phyloP scores from a whole-genome alignment of 306 rosid genomes.

The Cucurbita ficifolia region DNA sequence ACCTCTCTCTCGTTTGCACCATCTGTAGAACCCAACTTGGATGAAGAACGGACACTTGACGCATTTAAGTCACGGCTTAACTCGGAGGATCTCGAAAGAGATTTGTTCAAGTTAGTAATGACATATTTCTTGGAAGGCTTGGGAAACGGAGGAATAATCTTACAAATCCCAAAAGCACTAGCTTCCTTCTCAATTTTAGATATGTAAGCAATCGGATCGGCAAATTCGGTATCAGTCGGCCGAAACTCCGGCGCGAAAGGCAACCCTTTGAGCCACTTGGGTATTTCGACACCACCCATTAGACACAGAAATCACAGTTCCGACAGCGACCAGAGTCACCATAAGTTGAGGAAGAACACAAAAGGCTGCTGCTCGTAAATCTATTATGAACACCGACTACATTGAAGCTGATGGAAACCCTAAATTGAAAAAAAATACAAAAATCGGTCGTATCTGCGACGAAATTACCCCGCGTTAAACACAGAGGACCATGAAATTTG shows the following conservation, averaged over 20 bases:
- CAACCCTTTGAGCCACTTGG: constrained; percentile 71
- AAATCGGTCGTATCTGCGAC: background rate
- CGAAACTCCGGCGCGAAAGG: constrained; percentile 93
- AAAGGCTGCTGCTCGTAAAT: constrained; percentile 13
- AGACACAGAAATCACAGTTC: constrained; percentile 19
- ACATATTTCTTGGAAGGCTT: constrained; percentile 82
- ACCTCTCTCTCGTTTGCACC: constrained; percentile 32
- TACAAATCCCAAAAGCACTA: constrained; percentile 77
- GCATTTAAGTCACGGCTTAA: constrained; percentile 26
- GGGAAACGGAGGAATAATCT: constrained; percentile 86
- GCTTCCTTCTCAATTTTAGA: constrained; percentile 97
- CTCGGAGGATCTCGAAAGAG: constrained; percentile 65
- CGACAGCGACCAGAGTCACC: constrained; percentile 15
- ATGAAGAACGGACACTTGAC: constrained; percentile 14
- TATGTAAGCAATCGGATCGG: constrained; percentile 95
- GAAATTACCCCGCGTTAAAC: constrained; percentile 12
- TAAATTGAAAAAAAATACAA: constrained; percentile 13
- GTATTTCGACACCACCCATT: constrained; percentile 80
- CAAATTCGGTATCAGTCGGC: constrained; percentile 88
- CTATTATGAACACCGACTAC: background rate
- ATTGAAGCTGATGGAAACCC: constrained; percentile 33
- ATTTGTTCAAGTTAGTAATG: constrained; percentile 59
- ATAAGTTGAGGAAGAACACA: constrained; percentile 5
- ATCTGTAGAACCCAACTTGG: constrained; percentile 23
- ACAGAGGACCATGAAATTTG: constrained; percentile 8